phyloP scores from a whole-genome alignment of 2,329 filamentous ascomycete genomes.

The Peltaster fructicola region DNA sequence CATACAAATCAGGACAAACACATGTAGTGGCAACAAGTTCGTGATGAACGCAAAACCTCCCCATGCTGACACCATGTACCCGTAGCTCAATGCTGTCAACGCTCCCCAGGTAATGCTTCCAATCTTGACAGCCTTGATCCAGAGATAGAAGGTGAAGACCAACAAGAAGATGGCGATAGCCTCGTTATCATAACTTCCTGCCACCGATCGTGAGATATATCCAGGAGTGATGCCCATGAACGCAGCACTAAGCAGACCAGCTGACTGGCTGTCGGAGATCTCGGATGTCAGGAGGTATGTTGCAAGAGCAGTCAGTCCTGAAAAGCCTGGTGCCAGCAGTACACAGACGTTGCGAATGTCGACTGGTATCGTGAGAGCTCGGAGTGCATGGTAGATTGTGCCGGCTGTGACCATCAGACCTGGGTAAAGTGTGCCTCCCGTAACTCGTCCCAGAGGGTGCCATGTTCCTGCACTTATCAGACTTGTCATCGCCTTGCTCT shows the following conservation, averaged over 20 bases:
- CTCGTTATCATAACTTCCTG: conserved; percentile 98
- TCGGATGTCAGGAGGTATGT: conserved; percentile 92
- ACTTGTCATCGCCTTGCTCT: conserved; percentile 1
- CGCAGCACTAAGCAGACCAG: conserved; percentile 77
- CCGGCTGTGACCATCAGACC: conserved; percentile 98
- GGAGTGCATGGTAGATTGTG: conserved; percentile 84
- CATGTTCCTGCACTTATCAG: conserved; percentile 75
- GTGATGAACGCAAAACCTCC: conserved; percentile 99
- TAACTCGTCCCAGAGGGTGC: conserved; percentile 96
- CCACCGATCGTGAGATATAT: conserved; percentile 94
- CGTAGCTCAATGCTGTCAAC: conserved; percentile 87
- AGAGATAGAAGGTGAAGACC: conserved; percentile 95
- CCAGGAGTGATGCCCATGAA: conserved; percentile 98
- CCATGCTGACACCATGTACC: conserved; percentile 99
- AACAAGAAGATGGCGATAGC: conserved; percentile 97
- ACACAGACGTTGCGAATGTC: conserved; percentile 99
- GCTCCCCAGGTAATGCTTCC: conserved; percentile 95
- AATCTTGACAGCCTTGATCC: conserved; percentile 96
- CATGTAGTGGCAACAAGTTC: conserved; percentile 83
- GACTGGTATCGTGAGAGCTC: conserved; percentile 73
- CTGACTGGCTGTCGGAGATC: conserved; percentile 89
- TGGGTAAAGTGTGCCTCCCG: conserved; percentile 94
- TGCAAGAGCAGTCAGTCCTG: conserved; percentile 80
- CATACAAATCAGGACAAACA: conserved; percentile 90
- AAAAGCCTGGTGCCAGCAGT: conserved; percentile 84